These are phyloP conservation scores for Trametes cingulata DNA, from an alignment of 768 basidiomycete genomes.

Conservation along the genomic window DNA sequence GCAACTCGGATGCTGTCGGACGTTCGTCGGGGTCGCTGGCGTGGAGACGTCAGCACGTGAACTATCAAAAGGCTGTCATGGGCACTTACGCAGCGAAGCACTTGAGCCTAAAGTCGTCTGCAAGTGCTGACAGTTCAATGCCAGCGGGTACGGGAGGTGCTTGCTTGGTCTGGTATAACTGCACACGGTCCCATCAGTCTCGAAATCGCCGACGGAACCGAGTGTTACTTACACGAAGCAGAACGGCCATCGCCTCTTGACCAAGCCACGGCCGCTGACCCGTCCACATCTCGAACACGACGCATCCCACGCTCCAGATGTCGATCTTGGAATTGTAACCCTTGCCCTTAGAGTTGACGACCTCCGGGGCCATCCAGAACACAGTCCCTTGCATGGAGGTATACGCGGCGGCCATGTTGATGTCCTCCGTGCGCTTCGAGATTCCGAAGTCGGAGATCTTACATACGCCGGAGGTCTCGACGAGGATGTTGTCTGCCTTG, in stretches of 20 bases:
- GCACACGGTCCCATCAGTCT: slow-evolving; percentile 1
- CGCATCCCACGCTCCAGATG: slow-evolving; percentile 98
- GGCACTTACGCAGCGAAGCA: slow-evolving; percentile 87
- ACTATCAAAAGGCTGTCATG: not conserved
- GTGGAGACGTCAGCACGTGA: slow-evolving; percentile 10
- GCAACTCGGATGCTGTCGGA: slow-evolving; percentile 75
- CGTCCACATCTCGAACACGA: slow-evolving; percentile 99
- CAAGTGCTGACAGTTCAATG: slow-evolving; percentile 70
- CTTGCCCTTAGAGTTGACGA: slow-evolving; percentile 81
- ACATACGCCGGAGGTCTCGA: slow-evolving; percentile 88
- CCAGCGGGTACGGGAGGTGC: slow-evolving; percentile 90
- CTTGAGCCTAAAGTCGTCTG: slow-evolving; percentile 81
- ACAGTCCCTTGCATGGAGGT: slow-evolving; percentile 98
- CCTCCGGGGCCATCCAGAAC: slow-evolving; percentile 99
- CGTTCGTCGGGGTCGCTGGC: slow-evolving; percentile 80
- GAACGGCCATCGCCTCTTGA: slow-evolving; percentile 87
- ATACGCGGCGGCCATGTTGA: slow-evolving; percentile 76
- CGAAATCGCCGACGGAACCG: not conserved
- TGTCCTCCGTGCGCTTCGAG: slow-evolving; percentile 91
- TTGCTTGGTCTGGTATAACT: slow-evolving; percentile 84
- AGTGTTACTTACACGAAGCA: slow-evolving; percentile 75
- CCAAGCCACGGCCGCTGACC: slow-evolving; percentile 94
- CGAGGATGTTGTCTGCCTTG: slow-evolving; percentile 97
- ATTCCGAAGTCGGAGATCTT: slow-evolving; percentile 99
- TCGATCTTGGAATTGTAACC: slow-evolving; percentile 98